These are phyloP conservation scores for Quercus robur DNA, from an alignment of 306 rosid species.

Conservation along the genomic window DNA sequence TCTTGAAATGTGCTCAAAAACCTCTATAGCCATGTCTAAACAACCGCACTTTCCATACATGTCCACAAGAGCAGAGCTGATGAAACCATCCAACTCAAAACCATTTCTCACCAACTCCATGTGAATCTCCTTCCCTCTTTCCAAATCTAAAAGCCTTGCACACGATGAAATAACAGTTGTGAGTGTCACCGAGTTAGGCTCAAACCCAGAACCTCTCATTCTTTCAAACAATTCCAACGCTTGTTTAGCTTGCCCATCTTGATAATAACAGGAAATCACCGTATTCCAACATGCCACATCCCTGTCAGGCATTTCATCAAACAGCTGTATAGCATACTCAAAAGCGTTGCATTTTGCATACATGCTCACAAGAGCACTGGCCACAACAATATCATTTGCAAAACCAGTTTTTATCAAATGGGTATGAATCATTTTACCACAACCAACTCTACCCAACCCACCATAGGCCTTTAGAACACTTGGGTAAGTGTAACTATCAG, in stretches of 20 bases:
- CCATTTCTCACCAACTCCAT: constrained; percentile 39
- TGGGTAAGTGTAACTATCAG: constrained; percentile 69
- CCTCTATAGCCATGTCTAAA: constrained; percentile 55
- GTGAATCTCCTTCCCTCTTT: constrained; percentile 65
- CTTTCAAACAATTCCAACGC: constrained; percentile 46
- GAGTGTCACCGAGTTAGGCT: constrained; percentile 56
- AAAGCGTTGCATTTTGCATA: constrained; percentile 63
- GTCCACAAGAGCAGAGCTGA: constrained; percentile 70
- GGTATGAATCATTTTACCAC: constrained; percentile 51
- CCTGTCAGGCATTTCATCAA: constrained; percentile 67
- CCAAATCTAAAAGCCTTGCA: constrained; percentile 68
- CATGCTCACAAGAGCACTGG: constrained; percentile 59
- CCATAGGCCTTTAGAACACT: constrained; percentile 75
- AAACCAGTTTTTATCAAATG: constrained; percentile 59
- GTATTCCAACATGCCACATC: constrained; percentile 87
- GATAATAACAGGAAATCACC: constrained; percentile 69
- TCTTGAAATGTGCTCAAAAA: constrained; percentile 60
- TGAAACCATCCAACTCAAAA: constrained; percentile 37
- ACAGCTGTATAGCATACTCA: constrained; percentile 45
- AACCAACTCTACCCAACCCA: constrained; percentile 38
- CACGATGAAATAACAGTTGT: constrained; percentile 58
- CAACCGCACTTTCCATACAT: constrained; percentile 86
- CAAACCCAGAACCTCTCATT: constrained; percentile 60
- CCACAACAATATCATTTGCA: constrained; percentile 52
- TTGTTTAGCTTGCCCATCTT: constrained; percentile 47